Conservation (phyloP, 176 grass and related monocot species). For the Phyllostachys edulis region DNA sequence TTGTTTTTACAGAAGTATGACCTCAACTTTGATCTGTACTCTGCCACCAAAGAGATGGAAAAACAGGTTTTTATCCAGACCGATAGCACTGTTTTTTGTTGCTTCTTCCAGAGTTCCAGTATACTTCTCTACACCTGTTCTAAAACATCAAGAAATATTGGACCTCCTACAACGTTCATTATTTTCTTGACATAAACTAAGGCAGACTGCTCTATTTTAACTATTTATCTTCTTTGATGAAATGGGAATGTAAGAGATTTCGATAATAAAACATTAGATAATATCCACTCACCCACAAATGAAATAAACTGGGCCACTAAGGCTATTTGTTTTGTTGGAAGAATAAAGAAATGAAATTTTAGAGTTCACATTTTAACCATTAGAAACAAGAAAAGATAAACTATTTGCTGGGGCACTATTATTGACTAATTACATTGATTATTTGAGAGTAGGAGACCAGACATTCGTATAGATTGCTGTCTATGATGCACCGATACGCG, state of each 20-base stretch:
- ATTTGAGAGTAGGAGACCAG: neutral
- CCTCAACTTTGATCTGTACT: constrained; percentile 93
- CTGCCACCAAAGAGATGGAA: constrained; percentile 87
- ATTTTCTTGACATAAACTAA: neutral
- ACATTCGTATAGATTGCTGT: neutral
- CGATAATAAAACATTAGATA: neutral
- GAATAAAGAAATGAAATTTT: constrained; percentile 1
- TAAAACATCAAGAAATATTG: neutral
- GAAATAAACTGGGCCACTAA: neutral
- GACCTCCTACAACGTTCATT: neutral
- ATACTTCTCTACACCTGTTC: neutral
- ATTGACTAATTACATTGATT: neutral
- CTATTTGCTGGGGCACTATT: neutral
- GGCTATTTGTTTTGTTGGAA: constrained; percentile 4
- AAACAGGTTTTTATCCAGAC: constrained; percentile 59
- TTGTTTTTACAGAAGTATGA: constrained; percentile 90
- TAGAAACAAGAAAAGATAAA: constrained; percentile 19
- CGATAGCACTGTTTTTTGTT: neutral
- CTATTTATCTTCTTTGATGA: neutral
- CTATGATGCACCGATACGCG: too few species aligned
- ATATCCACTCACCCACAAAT: neutral
- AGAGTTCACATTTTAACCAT: neutral
- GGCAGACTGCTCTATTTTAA: neutral
- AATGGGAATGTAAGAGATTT: neutral
- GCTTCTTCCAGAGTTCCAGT: neutral